Percentiles rank a stretch among this genome's conserved stretches.
These are phyloP conservation scores for Claviceps capensis DNA, from an alignment of 2,329 filamentous ascomycete species.

Conservation along the genomic window DNA sequence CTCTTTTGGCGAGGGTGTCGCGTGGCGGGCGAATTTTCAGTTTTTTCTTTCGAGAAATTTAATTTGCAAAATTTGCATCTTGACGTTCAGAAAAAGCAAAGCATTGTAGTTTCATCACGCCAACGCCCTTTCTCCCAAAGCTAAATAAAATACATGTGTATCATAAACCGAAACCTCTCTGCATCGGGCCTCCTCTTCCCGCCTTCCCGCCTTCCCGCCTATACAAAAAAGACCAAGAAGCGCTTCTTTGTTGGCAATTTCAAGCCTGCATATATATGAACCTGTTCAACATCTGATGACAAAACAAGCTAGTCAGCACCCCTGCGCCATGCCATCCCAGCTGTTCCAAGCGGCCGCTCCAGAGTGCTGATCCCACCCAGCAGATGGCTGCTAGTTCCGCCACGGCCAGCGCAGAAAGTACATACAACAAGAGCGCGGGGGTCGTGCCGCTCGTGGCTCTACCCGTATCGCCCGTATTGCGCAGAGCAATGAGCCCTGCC, in stretches of 20 bases:
- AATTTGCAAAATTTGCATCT: too few relatives aligned
- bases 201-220: too few relatives aligned
- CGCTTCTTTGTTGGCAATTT: too few relatives aligned
- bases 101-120: too few relatives aligned
- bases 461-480: constrained; percentile 16
- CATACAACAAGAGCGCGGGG: constrained; percentile 10
- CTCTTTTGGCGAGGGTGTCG: too few relatives aligned
- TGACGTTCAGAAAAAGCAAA: too few relatives aligned
- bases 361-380: constrained; percentile 20
- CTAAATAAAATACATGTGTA: too few relatives aligned
- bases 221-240: neutral
- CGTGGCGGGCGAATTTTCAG: too few relatives aligned
- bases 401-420: constrained; percentile 16
- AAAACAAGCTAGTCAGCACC: constrained; percentile 19
- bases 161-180: too few relatives aligned
- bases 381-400: constrained; percentile 19
- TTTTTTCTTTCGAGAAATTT: too few relatives aligned
- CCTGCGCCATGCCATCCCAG: constrained; percentile 15
- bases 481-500: constrained; percentile 17
- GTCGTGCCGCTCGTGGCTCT: constrained; percentile 5
- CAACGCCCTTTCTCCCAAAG: too few relatives aligned
- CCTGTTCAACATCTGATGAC: constrained; percentile 12
- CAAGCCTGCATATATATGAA: neutral
- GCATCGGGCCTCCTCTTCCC: too few relatives aligned
- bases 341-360: constrained; percentile 11